Evolutionary conservation across 2,329 filamentous ascomycete species (phyloP).

Genomic region (Neoscytalidium dimidiatum): DNA sequence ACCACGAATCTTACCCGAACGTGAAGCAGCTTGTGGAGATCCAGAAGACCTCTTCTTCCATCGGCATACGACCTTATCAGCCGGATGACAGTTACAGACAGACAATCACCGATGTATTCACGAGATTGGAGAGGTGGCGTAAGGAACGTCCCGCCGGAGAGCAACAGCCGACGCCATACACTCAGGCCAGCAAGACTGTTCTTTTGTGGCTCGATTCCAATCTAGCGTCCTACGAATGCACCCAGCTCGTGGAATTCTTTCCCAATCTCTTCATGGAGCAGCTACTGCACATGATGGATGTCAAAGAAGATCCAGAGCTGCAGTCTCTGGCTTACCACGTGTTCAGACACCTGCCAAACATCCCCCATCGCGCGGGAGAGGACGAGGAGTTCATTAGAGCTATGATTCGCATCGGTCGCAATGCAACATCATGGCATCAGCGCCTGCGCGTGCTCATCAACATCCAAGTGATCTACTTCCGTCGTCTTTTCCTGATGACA

Average conservation of each 20-base stretch:
- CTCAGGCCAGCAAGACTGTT: constrained; percentile 93
- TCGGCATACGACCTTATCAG: constrained; percentile 82
- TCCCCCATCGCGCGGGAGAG: constrained; percentile 85
- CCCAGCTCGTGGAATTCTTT: constrained; percentile 87
- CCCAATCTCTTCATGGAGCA: constrained; percentile 86
- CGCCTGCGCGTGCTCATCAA: constrained; percentile 92
- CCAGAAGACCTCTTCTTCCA: constrained; percentile 77
- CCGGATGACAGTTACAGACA: constrained; percentile 72
- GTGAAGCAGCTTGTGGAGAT: constrained; percentile 72
- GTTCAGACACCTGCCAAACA: constrained; percentile 93
- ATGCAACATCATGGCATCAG: constrained; percentile 89
- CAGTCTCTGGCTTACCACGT: constrained; percentile 95
- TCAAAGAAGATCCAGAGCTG: constrained; percentile 96
- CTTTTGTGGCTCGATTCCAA: constrained; percentile 93
- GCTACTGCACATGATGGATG: constrained; percentile 98
- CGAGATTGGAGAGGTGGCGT: constrained; percentile 82
- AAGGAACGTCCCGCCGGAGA: constrained; percentile 81
- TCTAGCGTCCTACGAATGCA: constrained; percentile 89
- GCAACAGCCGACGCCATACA: constrained; percentile 92
- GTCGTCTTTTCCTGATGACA: constrained; percentile 84
- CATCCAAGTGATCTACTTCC: constrained; percentile 98
- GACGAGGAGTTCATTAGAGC: constrained; percentile 81
- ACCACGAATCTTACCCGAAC: constrained; percentile 89
- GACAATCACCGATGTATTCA: constrained; percentile 75
- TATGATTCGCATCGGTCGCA: constrained; percentile 84